These are phyloP conservation scores for Penicillium lagena DNA, from an alignment of 495 filamentous ascomycete genomes.

Conservation along the genomic window DNA sequence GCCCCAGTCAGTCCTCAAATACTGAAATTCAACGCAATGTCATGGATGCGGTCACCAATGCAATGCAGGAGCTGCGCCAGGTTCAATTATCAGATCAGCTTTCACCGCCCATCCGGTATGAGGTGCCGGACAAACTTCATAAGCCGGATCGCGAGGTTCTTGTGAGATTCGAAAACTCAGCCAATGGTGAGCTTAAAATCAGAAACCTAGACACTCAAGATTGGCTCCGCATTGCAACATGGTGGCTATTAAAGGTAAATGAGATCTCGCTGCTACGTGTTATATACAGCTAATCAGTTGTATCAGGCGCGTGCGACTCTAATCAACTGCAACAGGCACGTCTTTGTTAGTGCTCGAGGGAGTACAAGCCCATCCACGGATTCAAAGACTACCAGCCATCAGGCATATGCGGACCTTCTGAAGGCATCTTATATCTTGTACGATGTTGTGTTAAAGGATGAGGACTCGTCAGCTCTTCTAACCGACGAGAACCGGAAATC, in stretches of 20 bases:
- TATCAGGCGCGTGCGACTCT: constrained; percentile 16
- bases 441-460: constrained; percentile 24
- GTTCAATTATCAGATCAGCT: constrained; percentile 22
- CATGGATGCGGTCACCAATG: constrained; percentile 19
- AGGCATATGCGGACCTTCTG: constrained; percentile 35
- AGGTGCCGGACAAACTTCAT: constrained; percentile 23
- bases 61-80: constrained; percentile 25
- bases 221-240: constrained; percentile 36
- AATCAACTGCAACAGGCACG: constrained; percentile 20
- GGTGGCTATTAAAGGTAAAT: constrained; percentile 40
- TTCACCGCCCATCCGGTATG: constrained; percentile 23
- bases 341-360: constrained; percentile 13
- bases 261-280: too few relatives aligned
- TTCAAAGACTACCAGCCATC: constrained; percentile 17
- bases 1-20: not conserved
- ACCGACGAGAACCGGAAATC: constrained; percentile 34
- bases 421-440: constrained; percentile 41
- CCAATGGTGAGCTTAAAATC: constrained; percentile 17
- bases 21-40: constrained; percentile 8
- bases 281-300: not conserved
- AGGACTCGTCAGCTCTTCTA: constrained; percentile 16
- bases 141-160: constrained; percentile 17
- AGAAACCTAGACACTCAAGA: constrained; percentile 23
- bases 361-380: constrained; percentile 20
- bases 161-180: constrained; percentile 16